Evolutionary conservation across 345 rosid species (phyloP).

Genomic region (Geranium brycei): DNA sequence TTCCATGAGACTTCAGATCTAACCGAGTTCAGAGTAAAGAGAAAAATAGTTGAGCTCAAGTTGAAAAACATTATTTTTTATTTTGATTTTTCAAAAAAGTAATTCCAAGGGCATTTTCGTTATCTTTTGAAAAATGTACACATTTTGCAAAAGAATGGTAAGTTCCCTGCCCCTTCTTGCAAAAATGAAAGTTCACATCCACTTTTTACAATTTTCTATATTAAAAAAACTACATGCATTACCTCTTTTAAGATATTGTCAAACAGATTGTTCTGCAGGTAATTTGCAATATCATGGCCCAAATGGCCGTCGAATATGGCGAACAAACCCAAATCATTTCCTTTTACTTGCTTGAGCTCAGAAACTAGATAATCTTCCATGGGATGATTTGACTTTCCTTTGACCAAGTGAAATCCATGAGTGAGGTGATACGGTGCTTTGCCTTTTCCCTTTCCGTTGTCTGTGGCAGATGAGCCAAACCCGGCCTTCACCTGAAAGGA

Average conservation of each 20-base stretch:
- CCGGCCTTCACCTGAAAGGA: slow-evolving; percentile 40
- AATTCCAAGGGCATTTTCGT: too few relatives aligned
- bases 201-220: not conserved
- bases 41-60: too few relatives aligned
- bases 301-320: slow-evolving; percentile 84
- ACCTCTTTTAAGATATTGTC: slow-evolving; percentile 65
- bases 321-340: slow-evolving; percentile 58
- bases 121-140: too few relatives aligned
- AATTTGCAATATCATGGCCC: slow-evolving; percentile 73
- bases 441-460: slow-evolving; percentile 71
- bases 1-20: too few relatives aligned
- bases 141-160: too few relatives aligned
- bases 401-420: slow-evolving; percentile 57
- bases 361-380: slow-evolving; percentile 79
- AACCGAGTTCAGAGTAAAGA: too few relatives aligned
- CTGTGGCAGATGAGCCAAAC: slow-evolving; percentile 32
- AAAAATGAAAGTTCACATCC: too few relatives aligned
- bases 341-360: slow-evolving; percentile 35
- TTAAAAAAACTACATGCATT: slow-evolving; percentile 6
- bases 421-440: slow-evolving; percentile 46
- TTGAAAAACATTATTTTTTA: too few relatives aligned
- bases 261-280: slow-evolving; percentile 59
- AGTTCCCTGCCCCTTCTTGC: too few relatives aligned
- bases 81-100: too few relatives aligned
- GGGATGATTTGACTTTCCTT: slow-evolving; percentile 69